phyloP scores from a whole-genome alignment of 116 monocot genomes.

The Dioscorea cayenensis region DNA sequence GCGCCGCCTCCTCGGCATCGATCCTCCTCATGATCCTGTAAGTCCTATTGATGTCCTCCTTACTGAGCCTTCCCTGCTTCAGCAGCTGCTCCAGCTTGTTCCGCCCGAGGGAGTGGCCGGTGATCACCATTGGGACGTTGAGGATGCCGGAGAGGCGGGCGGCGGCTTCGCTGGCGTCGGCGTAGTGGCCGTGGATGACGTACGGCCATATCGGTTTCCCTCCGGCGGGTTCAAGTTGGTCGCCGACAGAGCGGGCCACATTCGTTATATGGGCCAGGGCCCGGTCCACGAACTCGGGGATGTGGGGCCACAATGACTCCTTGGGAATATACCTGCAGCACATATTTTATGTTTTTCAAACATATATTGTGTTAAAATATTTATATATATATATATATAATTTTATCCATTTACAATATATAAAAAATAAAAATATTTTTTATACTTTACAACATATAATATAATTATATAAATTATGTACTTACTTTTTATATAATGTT shows the following conservation, averaged over 20 bases:
- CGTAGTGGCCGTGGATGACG: conserved; percentile 80
- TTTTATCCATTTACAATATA: too few species aligned
- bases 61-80: conserved; percentile 47
- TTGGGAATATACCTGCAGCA: conserved; percentile 48
- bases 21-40: conserved; percentile 60
- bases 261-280: conserved; percentile 60
- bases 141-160: conserved; percentile 43
- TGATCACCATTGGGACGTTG: conserved; percentile 73
- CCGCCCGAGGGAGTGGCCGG: conserved; percentile 74
- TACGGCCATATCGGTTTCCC: conserved; percentile 53
- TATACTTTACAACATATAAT: too few species aligned
- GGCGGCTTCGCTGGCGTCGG: conserved; percentile 62
- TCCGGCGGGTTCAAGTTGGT: conserved; percentile 11
- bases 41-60: conserved; percentile 45
- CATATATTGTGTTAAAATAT: too few species aligned
- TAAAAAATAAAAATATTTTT: too few species aligned
- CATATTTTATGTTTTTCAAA: too few species aligned
- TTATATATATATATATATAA: too few species aligned
- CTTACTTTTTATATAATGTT: too few species aligned
- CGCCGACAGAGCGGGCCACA: conserved; percentile 41
- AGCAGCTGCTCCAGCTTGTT: conserved; percentile 86
- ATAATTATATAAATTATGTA: too few species aligned
- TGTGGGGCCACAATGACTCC: conserved; percentile 71
- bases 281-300: conserved; percentile 79
- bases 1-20: conserved; percentile 59